Base-by-base conservation (phyloP, 2,329 filamentous ascomycete genomes). In the Fonsecaea erecta region DNA sequence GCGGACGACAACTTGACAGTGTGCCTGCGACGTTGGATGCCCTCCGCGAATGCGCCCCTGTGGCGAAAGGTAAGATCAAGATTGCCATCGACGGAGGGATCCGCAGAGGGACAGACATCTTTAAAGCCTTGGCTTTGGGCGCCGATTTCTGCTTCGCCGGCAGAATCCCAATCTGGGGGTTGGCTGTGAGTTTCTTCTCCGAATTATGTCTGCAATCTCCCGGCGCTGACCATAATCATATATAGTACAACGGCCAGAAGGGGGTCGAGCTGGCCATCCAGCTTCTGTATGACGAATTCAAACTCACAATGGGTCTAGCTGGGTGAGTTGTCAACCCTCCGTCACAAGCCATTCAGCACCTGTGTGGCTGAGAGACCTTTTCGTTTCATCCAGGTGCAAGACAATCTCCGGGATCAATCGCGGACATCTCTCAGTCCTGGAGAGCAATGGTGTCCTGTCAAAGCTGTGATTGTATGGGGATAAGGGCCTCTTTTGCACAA, bases 81-180 rank as follows among this genome's bases (percentile, higher is more conserved):
- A 66, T 72, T 43, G 70, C 64, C 21, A 64, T 71, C 16, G 76
- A 78, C 56, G 75, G 76, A 2, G 76, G 75, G 0, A 76, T 78
- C 26, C 72, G 75, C 6, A 71, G 75, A 1, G 76, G 75, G 0
- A 72, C 74, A 0, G 76, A 78, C 62, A 74, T 77, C 28, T 77
- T 77, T 71, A 77, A 77, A 48, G 75, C 75, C 3, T 26, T 78
- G 4, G 76, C 76, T 3, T 60, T 78, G 16, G 76, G 76, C 1
- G 76, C 76, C 3, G 66, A 69, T n/a, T 73, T 70, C 58, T 75
- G 73, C 43, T 77, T 77, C 55, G 56, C 74, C 9, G 76, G 76
- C 16, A 53, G 75, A 14, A 73, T 76, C 43, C 73, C 75, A 0
- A 75, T 77, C 9, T 77, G 75, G 75, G 75, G 75, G 0, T 63